phyloP scores from a whole-genome alignment of 2,329 filamentous ascomycete species.

The Teratosphaeria pseudoeucalypti region DNA sequence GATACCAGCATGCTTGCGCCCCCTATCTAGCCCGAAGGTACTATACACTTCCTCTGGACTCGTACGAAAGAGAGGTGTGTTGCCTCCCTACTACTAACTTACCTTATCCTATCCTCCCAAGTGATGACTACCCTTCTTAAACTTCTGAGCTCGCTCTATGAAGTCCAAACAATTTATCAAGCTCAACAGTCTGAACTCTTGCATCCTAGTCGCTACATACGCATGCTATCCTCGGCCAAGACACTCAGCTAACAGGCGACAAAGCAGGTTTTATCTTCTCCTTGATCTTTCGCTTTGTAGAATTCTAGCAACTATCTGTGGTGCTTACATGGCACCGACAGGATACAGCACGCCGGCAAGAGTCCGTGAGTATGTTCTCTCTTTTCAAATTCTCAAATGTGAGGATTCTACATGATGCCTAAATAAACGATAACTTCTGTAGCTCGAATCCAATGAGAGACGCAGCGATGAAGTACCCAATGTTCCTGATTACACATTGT shows the following conservation, averaged over 20 bases:
- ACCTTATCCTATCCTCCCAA: neutral
- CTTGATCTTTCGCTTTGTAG: neutral
- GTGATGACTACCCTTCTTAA: conserved; percentile 3
- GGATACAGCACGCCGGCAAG: no score
- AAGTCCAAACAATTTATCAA: conserved; percentile 30
- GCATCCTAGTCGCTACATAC: neutral
- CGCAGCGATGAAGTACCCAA: neutral
- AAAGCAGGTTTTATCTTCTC: neutral
- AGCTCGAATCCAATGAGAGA: neutral
- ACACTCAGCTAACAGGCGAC: neutral
- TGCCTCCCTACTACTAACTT: neutral
- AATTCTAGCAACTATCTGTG: neutral
- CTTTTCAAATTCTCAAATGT: neutral
- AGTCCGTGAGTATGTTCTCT: neutral
- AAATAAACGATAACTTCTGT: conserved; percentile 1
- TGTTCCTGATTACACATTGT: neutral
- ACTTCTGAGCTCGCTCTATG: conserved; percentile 15
- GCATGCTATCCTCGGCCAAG: neutral
- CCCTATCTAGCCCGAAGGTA: no score
- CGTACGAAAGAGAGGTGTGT: neutral
- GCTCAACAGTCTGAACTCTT: conserved; percentile 44
- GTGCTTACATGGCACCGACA: no score
- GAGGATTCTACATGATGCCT: neutral
- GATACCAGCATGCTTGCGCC: no score
- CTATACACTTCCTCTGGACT: neutral